Evolutionary conservation across 495 filamentous ascomycete species (phyloP), one percentile per base, ranked within the genome.

Genomic region (Endocarpon pusillum): DNA sequence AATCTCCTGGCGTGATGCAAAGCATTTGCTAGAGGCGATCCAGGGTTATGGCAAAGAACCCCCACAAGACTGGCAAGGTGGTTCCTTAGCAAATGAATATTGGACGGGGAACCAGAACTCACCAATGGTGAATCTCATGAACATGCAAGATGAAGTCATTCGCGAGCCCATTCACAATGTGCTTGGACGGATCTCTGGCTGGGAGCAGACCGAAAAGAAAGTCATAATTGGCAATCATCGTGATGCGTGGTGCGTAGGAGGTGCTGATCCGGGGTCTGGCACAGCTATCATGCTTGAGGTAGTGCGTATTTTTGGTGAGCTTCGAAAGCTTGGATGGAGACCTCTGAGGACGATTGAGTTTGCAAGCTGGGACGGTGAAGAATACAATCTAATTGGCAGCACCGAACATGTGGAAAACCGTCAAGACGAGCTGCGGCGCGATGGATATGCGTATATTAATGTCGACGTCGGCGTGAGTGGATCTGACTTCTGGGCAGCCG

Each of bases 311-410:
- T 78, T 96, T 48, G 80, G 83, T 16, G 71, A 81, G 37, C 40
- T 97, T 5, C 57, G 70, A 12, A 55, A 52, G 10, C 67, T 67
- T 23, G 85, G 84, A 33, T 97, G 89, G 89, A 67, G 80, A 16
- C 89, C 89, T n/a, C 64, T 84, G 8, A 76, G 89, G 15, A 86
- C 82, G 11, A 91, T 97, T 45, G 75, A 85, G 46, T 97, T 97
- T 51, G 79, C 80, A 39, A 91, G 80, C 24, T 97, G 91, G 89
- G 89, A 97, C 49, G 89, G 65, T 19, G 76, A 76, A 44, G 83
- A 86, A 52, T 94, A 93, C 55, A 96, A 96, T 51, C 52, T 87
- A 21, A 84, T 94, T 35, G 89, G 89, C 10, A 89, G 82, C 7
- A 96, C 91, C 15, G 91, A 97, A 49, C 84, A 81, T 43, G 87